phyloP scores from a whole-genome alignment of 2,329 filamentous ascomycete species.

The Xenosphaeropsis pyriputrescens region DNA sequence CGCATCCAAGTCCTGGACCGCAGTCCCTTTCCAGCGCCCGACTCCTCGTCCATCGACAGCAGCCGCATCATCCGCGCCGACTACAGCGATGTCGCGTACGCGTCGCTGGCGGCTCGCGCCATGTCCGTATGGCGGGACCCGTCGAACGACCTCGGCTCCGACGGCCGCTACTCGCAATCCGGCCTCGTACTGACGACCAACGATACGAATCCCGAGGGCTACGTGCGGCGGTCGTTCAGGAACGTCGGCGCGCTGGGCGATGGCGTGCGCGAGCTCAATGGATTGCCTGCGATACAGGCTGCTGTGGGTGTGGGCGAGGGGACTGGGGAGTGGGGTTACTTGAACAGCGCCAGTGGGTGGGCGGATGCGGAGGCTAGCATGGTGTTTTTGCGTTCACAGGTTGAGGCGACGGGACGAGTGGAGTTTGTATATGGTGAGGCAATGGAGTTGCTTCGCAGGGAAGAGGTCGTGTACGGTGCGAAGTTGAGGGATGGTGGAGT shows the following conservation, averaged over 20 bases:
- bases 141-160: constrained; percentile 36
- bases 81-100: constrained; percentile 70
- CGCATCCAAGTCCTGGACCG: constrained; percentile 46
- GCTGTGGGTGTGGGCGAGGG: constrained; percentile 31
- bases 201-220: constrained; percentile 25
- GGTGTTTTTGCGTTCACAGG: constrained; percentile 34
- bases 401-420: constrained; percentile 22
- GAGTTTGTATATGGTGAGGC: constrained; percentile 32
- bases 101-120: constrained; percentile 55
- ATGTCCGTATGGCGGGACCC: constrained; percentile 53
- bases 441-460: constrained; percentile 20
- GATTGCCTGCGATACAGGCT: constrained; percentile 25
- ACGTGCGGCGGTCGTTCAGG: constrained; percentile 42
- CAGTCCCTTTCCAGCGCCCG: constrained; percentile 39
- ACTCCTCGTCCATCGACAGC: constrained; percentile 45
- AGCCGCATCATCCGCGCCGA: constrained; percentile 55
- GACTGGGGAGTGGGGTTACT: constrained; percentile 52
- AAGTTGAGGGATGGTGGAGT: constrained; percentile 31
- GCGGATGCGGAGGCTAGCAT: constrained; percentile 62
- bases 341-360: constrained; percentile 67
- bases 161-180: constrained; percentile 54
- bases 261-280: constrained; percentile 24
- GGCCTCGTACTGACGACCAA: constrained; percentile 53
- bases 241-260: constrained; percentile 33
- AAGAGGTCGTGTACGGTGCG: constrained; percentile 36